A percentile compares a stretch with the other conserved stretches of the same genome.
Evolutionary conservation across 768 basidiomycete genomes (phyloP).

Genomic region (Dacryopinax primogenitus): DNA sequence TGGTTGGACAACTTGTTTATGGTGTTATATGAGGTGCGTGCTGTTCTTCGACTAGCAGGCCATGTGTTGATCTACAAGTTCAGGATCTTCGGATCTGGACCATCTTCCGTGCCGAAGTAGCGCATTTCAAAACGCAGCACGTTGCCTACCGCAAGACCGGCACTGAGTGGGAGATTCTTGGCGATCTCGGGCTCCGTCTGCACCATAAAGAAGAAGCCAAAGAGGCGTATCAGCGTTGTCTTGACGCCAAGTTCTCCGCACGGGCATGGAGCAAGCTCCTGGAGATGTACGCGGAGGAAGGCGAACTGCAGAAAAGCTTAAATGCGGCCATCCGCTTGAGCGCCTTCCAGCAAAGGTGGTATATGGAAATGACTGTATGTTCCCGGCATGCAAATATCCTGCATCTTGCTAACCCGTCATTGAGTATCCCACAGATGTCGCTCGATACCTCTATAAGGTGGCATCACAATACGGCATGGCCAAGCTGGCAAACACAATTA

Average conservation of each 20-base stretch:
- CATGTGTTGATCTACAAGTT: background rate
- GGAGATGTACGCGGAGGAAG: conserved; percentile 94
- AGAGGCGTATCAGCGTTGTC: conserved; percentile 89
- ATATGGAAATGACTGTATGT: conserved; percentile 75
- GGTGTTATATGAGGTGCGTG: conserved; percentile 83
- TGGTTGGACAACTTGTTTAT: conserved; percentile 98
- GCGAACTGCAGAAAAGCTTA: conserved; percentile 78
- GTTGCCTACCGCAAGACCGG: conserved; percentile 96
- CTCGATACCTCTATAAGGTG: conserved; percentile 82
- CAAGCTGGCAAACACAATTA: conserved; percentile 83
- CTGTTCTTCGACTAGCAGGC: background rate
- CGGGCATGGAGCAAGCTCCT: conserved; percentile 91
- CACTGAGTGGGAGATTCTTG: conserved; percentile 95
- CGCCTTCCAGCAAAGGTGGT: conserved; percentile 81
- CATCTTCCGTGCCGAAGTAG: conserved; percentile 95
- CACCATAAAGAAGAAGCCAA: conserved; percentile 98
- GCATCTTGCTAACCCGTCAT: conserved; percentile 11
- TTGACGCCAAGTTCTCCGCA: conserved; percentile 75
- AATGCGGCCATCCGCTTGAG: conserved; percentile 88
- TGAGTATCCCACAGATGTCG: conserved; percentile 83
- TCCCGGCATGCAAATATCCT: background rate
- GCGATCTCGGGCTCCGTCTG: conserved; percentile 81
- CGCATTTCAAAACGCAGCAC: conserved; percentile 97
- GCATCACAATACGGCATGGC: conserved; percentile 85
- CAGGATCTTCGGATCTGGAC: conserved; percentile 97